A percentile compares a stretch with the other conserved stretches of the same genome.
These are phyloP conservation scores for Ceratocystis diversiconidia DNA, from an alignment of 2,329 filamentous ascomycete species.

Conservation along the genomic window DNA sequence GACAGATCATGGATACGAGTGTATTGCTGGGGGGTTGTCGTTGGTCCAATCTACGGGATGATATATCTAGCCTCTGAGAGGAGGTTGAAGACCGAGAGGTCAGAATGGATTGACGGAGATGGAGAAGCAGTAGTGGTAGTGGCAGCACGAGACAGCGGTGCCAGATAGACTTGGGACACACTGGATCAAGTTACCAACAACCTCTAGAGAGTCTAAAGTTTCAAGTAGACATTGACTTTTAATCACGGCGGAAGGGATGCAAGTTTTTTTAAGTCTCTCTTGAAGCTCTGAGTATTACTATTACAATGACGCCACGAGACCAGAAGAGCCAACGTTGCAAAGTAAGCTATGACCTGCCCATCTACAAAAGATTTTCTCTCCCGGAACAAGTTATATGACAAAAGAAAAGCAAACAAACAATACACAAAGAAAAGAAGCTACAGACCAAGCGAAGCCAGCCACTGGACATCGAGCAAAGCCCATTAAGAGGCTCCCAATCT, in stretches of 20 bases:
- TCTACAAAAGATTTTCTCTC: slow-evolving; percentile 13
- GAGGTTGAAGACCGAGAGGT: slow-evolving; percentile 41
- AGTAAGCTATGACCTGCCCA: slow-evolving; percentile 15
- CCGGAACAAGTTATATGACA: slow-evolving; percentile 12
- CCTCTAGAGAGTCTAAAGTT: fast-evolving
- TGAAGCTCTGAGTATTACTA: slow-evolving; percentile 18
- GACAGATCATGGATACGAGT: slow-evolving; percentile 40
- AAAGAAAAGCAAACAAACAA: slow-evolving; percentile 12
- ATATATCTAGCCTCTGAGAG: slow-evolving; percentile 59
- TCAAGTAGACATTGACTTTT: too few species aligned
- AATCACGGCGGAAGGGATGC: background rate
- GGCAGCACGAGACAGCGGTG: slow-evolving; percentile 19
- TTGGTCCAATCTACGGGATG: slow-evolving; percentile 58
- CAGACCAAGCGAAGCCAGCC: background rate
- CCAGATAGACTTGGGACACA: background rate
- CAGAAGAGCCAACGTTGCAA: background rate
- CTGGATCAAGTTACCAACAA: too few species aligned
- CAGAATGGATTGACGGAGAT: slow-evolving; percentile 52
- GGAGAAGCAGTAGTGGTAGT: slow-evolving; percentile 38
- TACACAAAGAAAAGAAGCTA: slow-evolving; percentile 10
- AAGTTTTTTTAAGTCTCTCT: slow-evolving; percentile 10
- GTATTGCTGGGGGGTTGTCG: slow-evolving; percentile 66
- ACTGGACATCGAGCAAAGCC: background rate
- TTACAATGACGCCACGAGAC: slow-evolving; percentile 17
- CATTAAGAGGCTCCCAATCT: background rate